Evolutionary conservation across 1,139 yeast genomes (phyloP), one percentile per base, ranked within the genome.

Genomic region (Candida frijolesensis): DNA sequence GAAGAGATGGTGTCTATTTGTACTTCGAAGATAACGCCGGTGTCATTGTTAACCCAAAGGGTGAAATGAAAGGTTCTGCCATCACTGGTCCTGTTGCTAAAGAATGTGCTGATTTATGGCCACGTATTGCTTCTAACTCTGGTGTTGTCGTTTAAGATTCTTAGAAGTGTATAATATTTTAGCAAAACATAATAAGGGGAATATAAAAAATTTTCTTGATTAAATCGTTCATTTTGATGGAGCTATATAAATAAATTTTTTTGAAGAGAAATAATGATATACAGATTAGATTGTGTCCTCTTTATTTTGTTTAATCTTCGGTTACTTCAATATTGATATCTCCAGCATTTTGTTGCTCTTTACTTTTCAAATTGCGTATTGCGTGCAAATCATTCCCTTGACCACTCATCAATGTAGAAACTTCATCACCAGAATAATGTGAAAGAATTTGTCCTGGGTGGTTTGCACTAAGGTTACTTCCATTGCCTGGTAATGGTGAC

Each of bases 81-180:
- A 94, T 95, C 77, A 95, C 99, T 73, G 99, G 99, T 80, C 99
- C 99, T 71, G 99, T 95, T 74, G 99, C 97, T 79, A 95, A 94
- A 85, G 99, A 95, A 85, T 94, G 99, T 84, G 99, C 99, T 77
- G 99, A 95, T 77, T 89, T 95, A 80, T 95, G 99, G 99, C 99
- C 99, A 78, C 92, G 99, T 87, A 94, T 95, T 82, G 99, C 99
- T 75, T 91, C 98, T 68, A 91, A 91, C 94, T 95, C 99, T 71
- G 99, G 99, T 89, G 99, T 95, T 78, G 99, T 95, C 80, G 99
- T 91, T 77, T 94, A 92, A 47, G 37, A 11, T 35, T 16, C 18
- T 35, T 38, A 38, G 42, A 38, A 38, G 42, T 38, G 30, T 38
- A 38, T 38, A 45, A 39, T 38, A 33, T 15, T 19, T 19, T 19